Evolutionary conservation across 345 rosid genomes (phyloP), one percentile per base, ranked within the genome.

Genomic region (Eucalyptus marginata): DNA sequence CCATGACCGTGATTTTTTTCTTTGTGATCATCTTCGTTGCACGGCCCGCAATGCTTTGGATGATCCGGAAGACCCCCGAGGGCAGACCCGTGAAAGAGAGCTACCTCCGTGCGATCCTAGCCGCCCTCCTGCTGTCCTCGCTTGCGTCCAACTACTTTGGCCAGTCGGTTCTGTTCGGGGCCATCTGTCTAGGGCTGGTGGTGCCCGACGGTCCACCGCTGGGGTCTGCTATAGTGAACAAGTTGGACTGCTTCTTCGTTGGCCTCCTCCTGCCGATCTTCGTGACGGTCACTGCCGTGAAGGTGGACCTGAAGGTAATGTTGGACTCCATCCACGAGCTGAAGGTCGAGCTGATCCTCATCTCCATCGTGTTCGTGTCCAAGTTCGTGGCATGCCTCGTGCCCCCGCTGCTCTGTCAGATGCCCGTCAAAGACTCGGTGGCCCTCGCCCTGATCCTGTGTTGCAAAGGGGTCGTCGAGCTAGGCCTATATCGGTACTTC

Each of bases 141-240:
- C 31, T 91, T 25, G 14, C 59, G 17, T 50, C 92, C 22, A 88
- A 91, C 29, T 18, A 71, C 51, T 62, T 92, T 15, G 94, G 93
- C n/a, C 88, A 84, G 22, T 86, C 90, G 46, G 66, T 90, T 47
- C 29, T 87, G 24, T 68, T 91, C 31, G 90, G 92, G 14, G 36
- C 93, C 9, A 66, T 93, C 54, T 40, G 91, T 40, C 51, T 93
- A 13, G 94, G 94, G 4, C 47, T 92, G 89, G 91, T 84, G 13
- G 89, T 93, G 49, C 94, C 95, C 15, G 94, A 91, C 17, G 93
- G 94, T 7, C 94, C 95, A 18, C 93, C 93, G 5, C 88, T 93
- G 62, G 94, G 94, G 44, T 90, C 95, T 12, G 91, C 92, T 18
- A 49, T 93, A 13, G 92, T 91, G 8, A 86, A 91, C 7, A 93